A percentile compares a stretch with the other conserved stretches of the same genome.
phyloP scores from a whole-genome alignment of 768 basidiomycete species.

The Suillus subalutaceus region DNA sequence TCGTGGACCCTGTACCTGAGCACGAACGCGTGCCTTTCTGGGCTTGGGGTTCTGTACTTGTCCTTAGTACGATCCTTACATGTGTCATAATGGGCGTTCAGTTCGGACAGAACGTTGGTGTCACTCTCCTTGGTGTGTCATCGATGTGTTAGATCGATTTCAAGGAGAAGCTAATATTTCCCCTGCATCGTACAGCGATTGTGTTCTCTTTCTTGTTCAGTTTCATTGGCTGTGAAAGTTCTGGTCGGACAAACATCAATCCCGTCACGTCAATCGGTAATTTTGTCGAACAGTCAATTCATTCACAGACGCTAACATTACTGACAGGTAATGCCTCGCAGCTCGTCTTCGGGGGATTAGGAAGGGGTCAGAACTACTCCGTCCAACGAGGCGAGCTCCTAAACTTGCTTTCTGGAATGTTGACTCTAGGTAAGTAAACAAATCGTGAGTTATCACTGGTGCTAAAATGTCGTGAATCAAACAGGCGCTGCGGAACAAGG shows the following conservation, averaged over 20 bases:
- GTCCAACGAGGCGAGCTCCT: slow-evolving; percentile 12
- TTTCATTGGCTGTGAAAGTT: slow-evolving; percentile 63
- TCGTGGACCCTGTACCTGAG: slow-evolving; percentile 53
- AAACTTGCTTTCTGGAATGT: slow-evolving; percentile 12
- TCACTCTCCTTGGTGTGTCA: slow-evolving; percentile 12
- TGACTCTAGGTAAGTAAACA: slow-evolving; percentile 9
- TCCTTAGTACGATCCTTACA: slow-evolving; percentile 50
- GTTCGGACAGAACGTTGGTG: slow-evolving; percentile 53
- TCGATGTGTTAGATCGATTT: neutral
- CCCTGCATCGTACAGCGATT: slow-evolving; percentile 34
- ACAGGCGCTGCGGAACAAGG: slow-evolving; percentile 15
- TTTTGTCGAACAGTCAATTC: neutral
- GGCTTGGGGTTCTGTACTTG: slow-evolving; percentile 55
- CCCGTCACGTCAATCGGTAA: slow-evolving; percentile 54
- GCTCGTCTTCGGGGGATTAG: slow-evolving; percentile 63
- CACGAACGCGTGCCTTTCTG: slow-evolving; percentile 56
- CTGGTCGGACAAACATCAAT: slow-evolving; percentile 62
- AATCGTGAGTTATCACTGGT: neutral
- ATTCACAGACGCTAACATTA: neutral
- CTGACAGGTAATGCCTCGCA: slow-evolving; percentile 46
- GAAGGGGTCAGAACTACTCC: slow-evolving; percentile 42
- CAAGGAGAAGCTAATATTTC: neutral
- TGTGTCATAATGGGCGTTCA: slow-evolving; percentile 54
- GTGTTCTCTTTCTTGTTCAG: slow-evolving; percentile 65
- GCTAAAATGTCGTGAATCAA: slow-evolving; percentile 3